Evolutionary conservation across 169 alveolate species (phyloP), one percentile per base, ranked within the genome.

Genomic region (Plasmodium berghei): DNA sequence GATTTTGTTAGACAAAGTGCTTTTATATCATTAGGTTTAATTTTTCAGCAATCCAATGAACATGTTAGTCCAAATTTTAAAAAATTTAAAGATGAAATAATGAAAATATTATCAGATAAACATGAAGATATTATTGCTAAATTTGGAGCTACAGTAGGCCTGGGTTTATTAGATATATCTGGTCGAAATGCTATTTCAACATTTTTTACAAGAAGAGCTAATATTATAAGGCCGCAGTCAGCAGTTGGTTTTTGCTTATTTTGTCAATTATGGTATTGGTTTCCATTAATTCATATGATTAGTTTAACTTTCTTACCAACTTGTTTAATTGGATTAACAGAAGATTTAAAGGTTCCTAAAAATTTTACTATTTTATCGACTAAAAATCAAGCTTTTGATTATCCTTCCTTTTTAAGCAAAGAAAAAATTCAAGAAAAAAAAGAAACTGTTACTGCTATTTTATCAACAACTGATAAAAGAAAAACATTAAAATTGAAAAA

Each of bases 1-100:
- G 99, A 98, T 80, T 98, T 98, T 93, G 99, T 99, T 14, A 93
- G 99, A 73, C 98, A 98, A 91, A 99, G 98, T 59, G 98, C 99
- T 8, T 97, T 96, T 88, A 93, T 96, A 59, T 97, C 97, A 1
- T 87, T 96, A 74, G 98, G 98, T 2, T 69, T 96, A 58, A 92
- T 96, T 34, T 86, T 97, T 73, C 98, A 97, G 66, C 98, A 97
- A 88, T 93, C 96, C 4, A 94, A 96, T 61, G 96, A 94, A 73
- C 97, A 97, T 16, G 94, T 88, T 18, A 72, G 75, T 85, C 93
- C 86, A 94, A 97, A 95, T 95, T 98, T 87, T 94, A 96, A 73
- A 93, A 89, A 86, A 72, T 92, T 73, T 83, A 93, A 95, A 52
- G 98, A 97, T 64, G 94, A 94, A 52, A 91, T 96, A 70, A 93